These are phyloP conservation scores for Claviceps digitariae DNA, from an alignment of 2,329 filamentous ascomycete genomes.

Conservation along the genomic window DNA sequence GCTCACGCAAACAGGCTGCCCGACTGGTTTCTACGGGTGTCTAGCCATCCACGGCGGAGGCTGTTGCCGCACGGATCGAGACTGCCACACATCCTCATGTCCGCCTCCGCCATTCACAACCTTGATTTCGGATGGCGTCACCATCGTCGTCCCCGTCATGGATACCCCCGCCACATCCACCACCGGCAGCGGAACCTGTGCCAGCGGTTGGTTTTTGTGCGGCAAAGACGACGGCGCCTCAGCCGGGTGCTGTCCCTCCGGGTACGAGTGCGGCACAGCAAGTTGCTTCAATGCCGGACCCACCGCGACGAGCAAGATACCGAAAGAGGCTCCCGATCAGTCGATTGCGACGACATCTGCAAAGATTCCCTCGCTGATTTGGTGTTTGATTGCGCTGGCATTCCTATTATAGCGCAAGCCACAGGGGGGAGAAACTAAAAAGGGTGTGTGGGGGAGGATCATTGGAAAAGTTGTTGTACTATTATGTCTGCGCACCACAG, in stretches of 20 bases:
- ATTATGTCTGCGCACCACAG: background rate
- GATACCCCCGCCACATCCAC: constrained; percentile 32
- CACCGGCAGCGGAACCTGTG: constrained; percentile 41
- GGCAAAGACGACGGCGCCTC: constrained; percentile 40
- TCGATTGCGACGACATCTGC: constrained; percentile 2
- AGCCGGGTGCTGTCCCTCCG: constrained; percentile 73
- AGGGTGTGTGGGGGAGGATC: too few species aligned
- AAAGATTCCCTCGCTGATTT: background rate
- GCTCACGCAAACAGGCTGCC: constrained; percentile 43
- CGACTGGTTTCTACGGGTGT: constrained; percentile 86
- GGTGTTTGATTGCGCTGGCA: background rate
- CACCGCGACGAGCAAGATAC: constrained; percentile 41
- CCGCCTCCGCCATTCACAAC: constrained; percentile 47
- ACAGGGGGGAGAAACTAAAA: background rate
- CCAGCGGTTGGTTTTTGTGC: constrained; percentile 68
- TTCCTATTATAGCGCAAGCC: background rate
- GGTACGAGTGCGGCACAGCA: constrained; percentile 57
- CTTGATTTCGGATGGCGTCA: constrained; percentile 53
- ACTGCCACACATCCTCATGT: constrained; percentile 73
- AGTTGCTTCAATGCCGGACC: constrained; percentile 51
- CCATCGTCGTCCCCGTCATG: constrained; percentile 51
- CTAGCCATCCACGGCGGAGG: constrained; percentile 68
- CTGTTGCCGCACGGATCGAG: constrained; percentile 76
- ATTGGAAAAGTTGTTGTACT: too few species aligned
- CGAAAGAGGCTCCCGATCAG: constrained; percentile 34